phyloP scores from a whole-genome alignment of 106 monocot species.

The Ottelia alismoides region DNA sequence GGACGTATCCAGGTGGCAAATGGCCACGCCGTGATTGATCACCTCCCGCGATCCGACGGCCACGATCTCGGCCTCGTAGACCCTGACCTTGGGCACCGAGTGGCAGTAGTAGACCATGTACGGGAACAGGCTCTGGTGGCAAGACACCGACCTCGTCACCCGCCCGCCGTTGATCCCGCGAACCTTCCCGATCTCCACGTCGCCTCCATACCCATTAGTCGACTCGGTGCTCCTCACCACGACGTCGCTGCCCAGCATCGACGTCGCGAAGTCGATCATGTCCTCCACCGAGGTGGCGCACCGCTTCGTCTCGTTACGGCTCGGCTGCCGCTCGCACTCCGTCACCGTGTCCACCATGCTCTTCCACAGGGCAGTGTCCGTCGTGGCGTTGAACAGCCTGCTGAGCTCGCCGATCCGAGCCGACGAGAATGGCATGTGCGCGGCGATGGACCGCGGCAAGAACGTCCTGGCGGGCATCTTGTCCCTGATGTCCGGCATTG shows the following conservation, averaged over 20 bases:
- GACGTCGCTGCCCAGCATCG: conserved; percentile 41
- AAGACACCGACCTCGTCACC: conserved; percentile 65
- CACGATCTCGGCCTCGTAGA: conserved; percentile 72
- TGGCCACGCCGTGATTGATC: conserved; percentile 82
- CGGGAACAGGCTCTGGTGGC: conserved; percentile 95
- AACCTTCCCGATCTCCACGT: conserved; percentile 42
- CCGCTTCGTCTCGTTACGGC: conserved; percentile 80
- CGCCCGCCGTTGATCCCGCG: conserved; percentile 54
- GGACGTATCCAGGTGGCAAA: conserved; percentile 94
- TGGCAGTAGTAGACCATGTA: conserved; percentile 92
- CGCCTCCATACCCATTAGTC: conserved; percentile 25
- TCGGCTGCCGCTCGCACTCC: conserved; percentile 71
- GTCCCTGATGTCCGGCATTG: conserved; percentile 76
- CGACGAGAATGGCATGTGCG: conserved; percentile 40
- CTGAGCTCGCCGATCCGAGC: conserved; percentile 9
- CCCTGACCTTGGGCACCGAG: conserved; percentile 74
- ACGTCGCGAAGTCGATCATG: conserved; percentile 76
- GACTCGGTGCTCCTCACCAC: conserved; percentile 48
- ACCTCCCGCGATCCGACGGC: conserved; percentile 20
- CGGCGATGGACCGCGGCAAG: conserved; percentile 52
- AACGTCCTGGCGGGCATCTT: conserved; percentile 62
- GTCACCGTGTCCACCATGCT: conserved; percentile 44
- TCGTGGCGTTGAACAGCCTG: conserved; percentile 24
- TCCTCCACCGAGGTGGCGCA: conserved; percentile 75
- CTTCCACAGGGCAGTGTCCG: conserved; percentile 42